Evolutionary conservation across 2,329 filamentous ascomycete species (phyloP).

Genomic region (Zymoseptoria passerinii): DNA sequence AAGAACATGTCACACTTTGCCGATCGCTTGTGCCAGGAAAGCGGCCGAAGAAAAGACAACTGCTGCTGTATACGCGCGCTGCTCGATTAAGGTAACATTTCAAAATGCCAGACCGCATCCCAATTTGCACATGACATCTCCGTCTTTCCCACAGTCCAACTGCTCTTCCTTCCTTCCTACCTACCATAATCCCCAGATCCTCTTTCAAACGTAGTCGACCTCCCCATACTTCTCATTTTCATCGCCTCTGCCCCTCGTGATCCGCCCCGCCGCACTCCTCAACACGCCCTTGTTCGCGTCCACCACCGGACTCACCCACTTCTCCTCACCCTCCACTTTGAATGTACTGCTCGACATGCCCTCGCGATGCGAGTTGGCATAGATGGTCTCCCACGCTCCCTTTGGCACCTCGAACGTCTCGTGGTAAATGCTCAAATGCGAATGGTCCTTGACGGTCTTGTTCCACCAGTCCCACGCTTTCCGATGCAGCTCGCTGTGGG

Average conservation of each 20-base stretch:
- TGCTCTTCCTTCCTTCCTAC: too few relatives aligned
- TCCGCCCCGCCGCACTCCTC: conserved; percentile 28
- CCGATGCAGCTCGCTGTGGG: conserved; percentile 43
- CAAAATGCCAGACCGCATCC: too few relatives aligned
- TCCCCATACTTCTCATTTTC: conserved; percentile 23
- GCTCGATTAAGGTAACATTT: too few relatives aligned
- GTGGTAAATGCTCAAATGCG: conserved; percentile 46
- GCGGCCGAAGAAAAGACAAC: too few relatives aligned
- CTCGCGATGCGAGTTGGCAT: conserved; percentile 34
- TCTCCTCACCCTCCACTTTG: conserved; percentile 16
- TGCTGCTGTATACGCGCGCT: too few relatives aligned
- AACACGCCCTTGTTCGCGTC: conserved; percentile 29
- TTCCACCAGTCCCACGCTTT: conserved; percentile 46
- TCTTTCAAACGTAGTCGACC: conserved; percentile 7
- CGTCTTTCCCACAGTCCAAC: too few relatives aligned
- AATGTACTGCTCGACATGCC: conserved; percentile 26
- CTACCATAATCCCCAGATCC: too few relatives aligned
- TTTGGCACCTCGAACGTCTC: conserved; percentile 44
- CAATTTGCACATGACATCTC: too few relatives aligned
- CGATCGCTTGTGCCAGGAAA: too few relatives aligned
- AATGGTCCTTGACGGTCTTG: conserved; percentile 26
- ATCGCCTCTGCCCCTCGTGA: conserved; percentile 22
- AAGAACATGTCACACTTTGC: too few relatives aligned
- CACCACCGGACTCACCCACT: conserved; percentile 27
- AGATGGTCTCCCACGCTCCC: conserved; percentile 45